Base-by-base conservation (phyloP, 2,329 filamentous ascomycete species). In the Aspergillaceae sp. region DNA sequence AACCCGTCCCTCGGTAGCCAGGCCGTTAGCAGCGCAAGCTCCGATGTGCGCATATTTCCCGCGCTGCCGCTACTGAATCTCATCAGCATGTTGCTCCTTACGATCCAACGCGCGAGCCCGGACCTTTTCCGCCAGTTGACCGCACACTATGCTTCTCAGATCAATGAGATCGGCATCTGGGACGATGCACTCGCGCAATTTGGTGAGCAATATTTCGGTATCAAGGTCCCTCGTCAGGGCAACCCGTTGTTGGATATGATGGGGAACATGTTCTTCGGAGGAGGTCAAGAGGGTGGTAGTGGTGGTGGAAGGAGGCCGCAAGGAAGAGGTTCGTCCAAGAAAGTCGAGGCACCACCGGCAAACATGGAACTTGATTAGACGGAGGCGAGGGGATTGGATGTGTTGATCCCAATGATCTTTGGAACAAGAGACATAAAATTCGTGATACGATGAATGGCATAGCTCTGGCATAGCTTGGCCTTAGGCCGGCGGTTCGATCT, bases 191-290 rank as follows among this genome's bases (percentile, higher is more conserved):
- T 98, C 50, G 84, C 89, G 56, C 83, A 87, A 66, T 83, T 98
- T 58, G 91, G 86, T 42, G 91, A 98, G 72, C 90, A 95, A 80
- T 98, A 97, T 74, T 98, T 98, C 70, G 83, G 83, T 33, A 94
- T 98, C 64, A 80, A 83, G 71, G 84, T 89, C 62, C 91, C 90
- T 41, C 79, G 85, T 59, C 88, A 95, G 72, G 86, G 84, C 53
- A 97, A 97, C 66, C 90, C 90, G 3, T 74, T 98, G 66, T 81
- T 97, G 69, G 92, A 98, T 64, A 97, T 98, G 90, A 94, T 98
- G 86, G 90, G 89, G 41, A 90, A 82, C 51, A 80, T 98, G 75
- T 86, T 98, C 60, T 90, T 90, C 42, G 88, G 88, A 19, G 84
- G 82, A 5, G 78, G 76, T 28, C 78, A 76, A 48, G 63, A 49